Conservation (phyloP, 495 filamentous ascomycete genomes). For the Trichocladium uniseriatum region DNA sequence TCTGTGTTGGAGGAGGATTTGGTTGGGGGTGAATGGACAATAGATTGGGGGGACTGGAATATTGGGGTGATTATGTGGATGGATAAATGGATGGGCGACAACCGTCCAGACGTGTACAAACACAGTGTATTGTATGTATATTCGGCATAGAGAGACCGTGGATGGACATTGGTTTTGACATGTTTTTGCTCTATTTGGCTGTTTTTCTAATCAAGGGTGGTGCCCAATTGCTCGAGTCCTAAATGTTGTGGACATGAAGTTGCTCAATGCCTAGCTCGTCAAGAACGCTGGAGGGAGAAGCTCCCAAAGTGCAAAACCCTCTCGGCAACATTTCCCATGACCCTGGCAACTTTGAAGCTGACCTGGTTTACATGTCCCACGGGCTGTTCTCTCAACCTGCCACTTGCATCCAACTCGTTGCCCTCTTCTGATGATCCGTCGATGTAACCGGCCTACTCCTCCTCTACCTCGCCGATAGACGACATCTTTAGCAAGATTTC, state of each 20-base stretch:
- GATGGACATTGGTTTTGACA: not conserved
- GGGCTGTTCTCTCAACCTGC: no score
- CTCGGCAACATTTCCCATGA: no score
- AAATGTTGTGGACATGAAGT: no score
- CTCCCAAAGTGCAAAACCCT: no score
- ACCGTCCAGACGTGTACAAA: conserved; percentile 3
- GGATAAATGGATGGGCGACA: not conserved
- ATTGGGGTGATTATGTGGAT: not conserved
- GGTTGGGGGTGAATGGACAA: not conserved
- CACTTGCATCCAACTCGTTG: no score
- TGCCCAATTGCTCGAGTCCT: no score
- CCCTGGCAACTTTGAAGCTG: no score
- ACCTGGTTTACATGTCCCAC: no score
- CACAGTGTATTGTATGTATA: conserved; percentile 13
- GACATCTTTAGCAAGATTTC: conserved; percentile 53
- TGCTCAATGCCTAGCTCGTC: not conserved
- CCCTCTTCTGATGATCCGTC: no score
- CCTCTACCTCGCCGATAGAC: conserved; percentile 40
- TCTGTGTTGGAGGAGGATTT: not conserved
- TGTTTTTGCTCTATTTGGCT: not conserved
- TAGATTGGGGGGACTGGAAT: not conserved
- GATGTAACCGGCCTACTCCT: no score
- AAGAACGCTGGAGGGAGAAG: no score
- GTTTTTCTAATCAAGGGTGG: not conserved
- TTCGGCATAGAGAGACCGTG: not conserved